These are phyloP conservation scores for Ganoderma boninense DNA, from an alignment of 1,284 basidiomycete genomes.

Conservation along the genomic window DNA sequence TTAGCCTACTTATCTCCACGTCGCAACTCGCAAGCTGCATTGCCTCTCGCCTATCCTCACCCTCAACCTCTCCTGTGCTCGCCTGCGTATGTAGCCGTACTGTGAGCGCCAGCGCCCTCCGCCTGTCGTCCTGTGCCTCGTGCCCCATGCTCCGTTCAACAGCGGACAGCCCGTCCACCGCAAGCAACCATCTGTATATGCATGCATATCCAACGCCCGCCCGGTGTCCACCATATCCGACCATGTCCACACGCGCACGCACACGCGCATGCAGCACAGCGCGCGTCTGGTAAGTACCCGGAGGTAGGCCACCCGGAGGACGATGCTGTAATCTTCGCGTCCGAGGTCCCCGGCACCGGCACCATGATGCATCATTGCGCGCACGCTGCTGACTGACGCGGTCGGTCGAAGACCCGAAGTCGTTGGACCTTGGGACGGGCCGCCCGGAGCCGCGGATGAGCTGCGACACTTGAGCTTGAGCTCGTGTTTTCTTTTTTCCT, in stretches of 20 bases:
- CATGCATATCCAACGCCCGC: background rate
- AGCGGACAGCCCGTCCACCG: too few species aligned
- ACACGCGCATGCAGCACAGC: background rate
- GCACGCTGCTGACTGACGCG: too few species aligned
- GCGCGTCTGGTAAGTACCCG: background rate
- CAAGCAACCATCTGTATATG: background rate
- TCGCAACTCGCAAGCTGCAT: background rate
- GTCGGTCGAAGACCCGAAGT: too few species aligned
- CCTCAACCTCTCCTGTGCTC: too few species aligned
- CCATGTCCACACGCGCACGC: background rate
- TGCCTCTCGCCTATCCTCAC: background rate
- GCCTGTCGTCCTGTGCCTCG: background rate
- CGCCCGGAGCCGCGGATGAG: too few species aligned
- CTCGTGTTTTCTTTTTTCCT: background rate
- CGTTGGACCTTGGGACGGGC: too few species aligned
- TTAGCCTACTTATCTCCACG: too few species aligned
- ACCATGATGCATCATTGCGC: too few species aligned
- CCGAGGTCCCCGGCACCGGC: background rate
- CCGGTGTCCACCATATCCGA: rapidly evolving
- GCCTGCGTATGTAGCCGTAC: too few species aligned
- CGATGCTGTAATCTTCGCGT: background rate
- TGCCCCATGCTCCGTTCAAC: background rate
- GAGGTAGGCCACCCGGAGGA: background rate
- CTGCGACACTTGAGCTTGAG: too few species aligned
- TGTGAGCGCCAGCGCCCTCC: too few species aligned